Conservation (phyloP, 1,284 basidiomycete genomes). For the Fomitopsis palustris region DNA sequence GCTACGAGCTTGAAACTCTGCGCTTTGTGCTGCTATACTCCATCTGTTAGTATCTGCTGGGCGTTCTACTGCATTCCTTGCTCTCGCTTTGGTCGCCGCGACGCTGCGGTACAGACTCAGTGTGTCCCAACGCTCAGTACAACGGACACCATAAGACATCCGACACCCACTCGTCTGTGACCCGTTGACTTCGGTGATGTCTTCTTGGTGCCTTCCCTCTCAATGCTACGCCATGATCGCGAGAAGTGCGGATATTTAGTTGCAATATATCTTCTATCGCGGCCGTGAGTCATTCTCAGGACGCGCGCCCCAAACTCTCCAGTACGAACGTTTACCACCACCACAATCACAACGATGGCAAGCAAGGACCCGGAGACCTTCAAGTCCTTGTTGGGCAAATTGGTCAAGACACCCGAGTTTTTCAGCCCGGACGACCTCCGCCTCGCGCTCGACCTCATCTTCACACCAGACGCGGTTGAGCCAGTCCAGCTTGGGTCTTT, state of each 20-base stretch:
- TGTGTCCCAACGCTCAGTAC: not conserved
- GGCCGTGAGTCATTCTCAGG: slow-evolving; percentile 1
- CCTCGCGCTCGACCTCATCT: slow-evolving; percentile 69
- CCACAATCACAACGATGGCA: slow-evolving; percentile 12
- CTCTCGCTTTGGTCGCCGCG: not conserved
- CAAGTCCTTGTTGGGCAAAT: slow-evolving; percentile 70
- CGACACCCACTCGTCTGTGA: not conserved
- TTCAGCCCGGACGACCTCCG: slow-evolving; percentile 74
- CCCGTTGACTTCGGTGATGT: not conserved
- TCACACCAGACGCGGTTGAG: slow-evolving; percentile 58
- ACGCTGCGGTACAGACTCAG: not conserved
- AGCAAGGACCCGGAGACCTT: slow-evolving; percentile 55
- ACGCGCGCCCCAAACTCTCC: not conserved
- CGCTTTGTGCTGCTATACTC: too few relatives aligned
- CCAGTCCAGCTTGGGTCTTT: slow-evolving; percentile 82
- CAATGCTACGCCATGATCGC: not conserved
- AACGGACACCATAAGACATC: not conserved
- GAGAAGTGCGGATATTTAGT: not conserved
- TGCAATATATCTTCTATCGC: not conserved
- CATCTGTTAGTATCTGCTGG: too few relatives aligned
- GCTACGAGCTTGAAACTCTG: too few relatives aligned
- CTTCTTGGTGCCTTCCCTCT: not conserved
- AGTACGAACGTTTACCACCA: not conserved
- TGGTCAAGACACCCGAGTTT: slow-evolving; percentile 73
- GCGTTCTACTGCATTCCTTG: too few relatives aligned